Evolutionary conservation across 345 rosid species (phyloP), one percentile per base, ranked within the genome.

Genomic region (Heritiera fomes): DNA sequence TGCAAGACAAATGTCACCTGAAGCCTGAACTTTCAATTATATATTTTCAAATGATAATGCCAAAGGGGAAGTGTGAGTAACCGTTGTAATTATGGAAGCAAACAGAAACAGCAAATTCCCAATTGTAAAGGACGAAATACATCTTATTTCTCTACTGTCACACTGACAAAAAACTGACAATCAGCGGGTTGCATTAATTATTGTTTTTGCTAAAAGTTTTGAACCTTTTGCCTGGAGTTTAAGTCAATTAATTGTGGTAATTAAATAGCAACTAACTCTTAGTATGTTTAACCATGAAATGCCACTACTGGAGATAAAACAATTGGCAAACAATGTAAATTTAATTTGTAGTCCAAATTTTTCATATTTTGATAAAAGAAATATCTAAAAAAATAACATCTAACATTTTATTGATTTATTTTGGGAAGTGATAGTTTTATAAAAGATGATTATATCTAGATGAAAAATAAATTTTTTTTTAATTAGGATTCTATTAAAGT

Each of bases 51-150:
- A 1, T 15, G 45, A 15, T 8, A 52, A 71, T 3, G 13, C 23
- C 41, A 71, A 49, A 15, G 8, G 60, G 43, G 3, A 50, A 32
- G 15, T 30, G 15, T 50, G 4, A 28, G 75, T 71, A 71, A 71
- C 75, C 14, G 75, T 50, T 71, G 60, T 71, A 52, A 30, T 52
- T 50, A 32, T 56, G 56, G n/a, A 71, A 71, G 50, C 15, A 8
- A 50, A 71, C 43, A 50, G 13, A 71, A 20, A 69, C 56, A 47
- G n/a, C 55, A 47, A 28, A 23, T 23, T 69, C 56, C 40, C n/a
- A 69, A 38, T 38, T 65, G 70, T 38, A 15, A 30, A 49, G 43
- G 41, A 70, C 7, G 12, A 50, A 30, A 8, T 11, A 11, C 38
- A 17, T 9, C 12, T 50, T 50, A 17, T 23, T 30, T 50, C 75